phyloP scores from a whole-genome alignment of 2,329 filamentous ascomycete species.

The Acarospora socialis region DNA sequence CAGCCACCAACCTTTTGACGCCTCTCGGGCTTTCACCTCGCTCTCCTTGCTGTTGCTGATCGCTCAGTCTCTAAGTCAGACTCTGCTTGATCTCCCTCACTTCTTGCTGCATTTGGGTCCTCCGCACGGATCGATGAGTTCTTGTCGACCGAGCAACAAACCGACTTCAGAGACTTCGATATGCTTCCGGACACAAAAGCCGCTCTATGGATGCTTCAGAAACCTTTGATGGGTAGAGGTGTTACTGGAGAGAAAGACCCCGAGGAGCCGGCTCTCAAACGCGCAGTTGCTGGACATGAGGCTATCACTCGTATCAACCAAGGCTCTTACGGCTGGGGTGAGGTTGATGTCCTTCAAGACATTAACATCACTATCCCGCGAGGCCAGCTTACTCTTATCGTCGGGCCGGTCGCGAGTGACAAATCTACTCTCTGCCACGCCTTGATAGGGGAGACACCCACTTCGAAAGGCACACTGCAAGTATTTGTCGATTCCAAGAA shows the following conservation, averaged over 20 bases:
- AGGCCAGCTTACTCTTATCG: slow-evolving; percentile 32
- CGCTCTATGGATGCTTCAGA: slow-evolving; percentile 19
- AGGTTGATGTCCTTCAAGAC: slow-evolving; percentile 25
- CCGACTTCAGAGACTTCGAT: slow-evolving; percentile 17
- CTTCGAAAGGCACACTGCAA: slow-evolving; percentile 21
- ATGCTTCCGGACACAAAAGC: neutral
- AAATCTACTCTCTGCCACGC: slow-evolving; percentile 37
- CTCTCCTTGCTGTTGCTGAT: slow-evolving; percentile 34
- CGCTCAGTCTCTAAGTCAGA: slow-evolving; percentile 30
- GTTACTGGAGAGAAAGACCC: no score
- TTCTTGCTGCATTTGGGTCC: slow-evolving; percentile 32
- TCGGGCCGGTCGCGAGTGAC: slow-evolving; percentile 38
- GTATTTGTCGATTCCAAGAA: slow-evolving; percentile 7
- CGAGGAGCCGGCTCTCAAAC: no score
- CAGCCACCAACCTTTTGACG: slow-evolving; percentile 23
- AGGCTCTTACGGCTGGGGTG: no score
- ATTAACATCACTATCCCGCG: slow-evolving; percentile 29
- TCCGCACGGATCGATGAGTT: slow-evolving; percentile 34
- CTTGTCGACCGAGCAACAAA: slow-evolving; percentile 22
- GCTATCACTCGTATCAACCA: no score
- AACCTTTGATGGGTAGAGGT: no score
- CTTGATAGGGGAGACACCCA: slow-evolving; percentile 30
- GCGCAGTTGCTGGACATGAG: no score
- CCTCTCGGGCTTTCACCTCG: slow-evolving; percentile 32
- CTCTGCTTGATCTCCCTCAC: slow-evolving; percentile 32